These are phyloP conservation scores for Loxodes magnus DNA, from an alignment of 73 alveolate species.

Conservation along the genomic window DNA sequence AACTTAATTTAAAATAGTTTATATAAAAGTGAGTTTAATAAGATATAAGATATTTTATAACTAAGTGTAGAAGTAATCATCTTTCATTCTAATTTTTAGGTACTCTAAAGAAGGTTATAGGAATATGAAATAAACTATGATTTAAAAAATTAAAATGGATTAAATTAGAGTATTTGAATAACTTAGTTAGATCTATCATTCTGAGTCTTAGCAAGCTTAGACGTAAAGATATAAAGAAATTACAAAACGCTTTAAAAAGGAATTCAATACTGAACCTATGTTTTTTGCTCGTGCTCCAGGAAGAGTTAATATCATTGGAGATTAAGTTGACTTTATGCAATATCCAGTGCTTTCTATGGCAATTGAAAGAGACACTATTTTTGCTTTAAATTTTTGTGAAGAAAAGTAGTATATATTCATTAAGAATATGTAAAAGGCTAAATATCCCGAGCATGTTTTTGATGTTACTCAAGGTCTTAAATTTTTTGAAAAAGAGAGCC, in stretches of 20 bases:
- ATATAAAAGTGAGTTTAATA: too few relatives aligned
- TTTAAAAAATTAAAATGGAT: constrained; percentile 7
- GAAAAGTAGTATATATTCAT: constrained; percentile 38
- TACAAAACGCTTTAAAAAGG: constrained; percentile 13
- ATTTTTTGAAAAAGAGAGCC: too few relatives aligned
- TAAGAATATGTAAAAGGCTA: constrained; percentile 44
- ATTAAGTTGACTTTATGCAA: constrained; percentile 84
- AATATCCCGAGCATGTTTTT: constrained; percentile 43
- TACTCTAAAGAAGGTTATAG: too few relatives aligned
- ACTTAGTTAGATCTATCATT: constrained; percentile 26
- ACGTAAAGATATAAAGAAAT: constrained; percentile 1
- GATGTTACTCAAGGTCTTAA: too few relatives aligned
- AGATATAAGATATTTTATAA: too few relatives aligned
- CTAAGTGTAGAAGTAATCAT: too few relatives aligned
- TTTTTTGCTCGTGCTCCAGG: constrained; percentile 69
- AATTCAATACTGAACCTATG: constrained; percentile 10
- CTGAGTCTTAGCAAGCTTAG: constrained; percentile 11
- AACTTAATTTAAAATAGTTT: too few relatives aligned
- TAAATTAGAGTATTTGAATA: constrained; percentile 20
- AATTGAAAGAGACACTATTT: constrained; percentile 57
- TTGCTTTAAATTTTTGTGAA: constrained; percentile 48
- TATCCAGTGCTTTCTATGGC: constrained; percentile 82
- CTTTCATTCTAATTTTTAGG: too few relatives aligned
- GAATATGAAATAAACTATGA: too few relatives aligned
- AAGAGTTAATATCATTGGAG: constrained; percentile 86